These are phyloP conservation scores for Pestalotiopsis sp. DNA, from an alignment of 2,329 filamentous ascomycete species.

Conservation along the genomic window DNA sequence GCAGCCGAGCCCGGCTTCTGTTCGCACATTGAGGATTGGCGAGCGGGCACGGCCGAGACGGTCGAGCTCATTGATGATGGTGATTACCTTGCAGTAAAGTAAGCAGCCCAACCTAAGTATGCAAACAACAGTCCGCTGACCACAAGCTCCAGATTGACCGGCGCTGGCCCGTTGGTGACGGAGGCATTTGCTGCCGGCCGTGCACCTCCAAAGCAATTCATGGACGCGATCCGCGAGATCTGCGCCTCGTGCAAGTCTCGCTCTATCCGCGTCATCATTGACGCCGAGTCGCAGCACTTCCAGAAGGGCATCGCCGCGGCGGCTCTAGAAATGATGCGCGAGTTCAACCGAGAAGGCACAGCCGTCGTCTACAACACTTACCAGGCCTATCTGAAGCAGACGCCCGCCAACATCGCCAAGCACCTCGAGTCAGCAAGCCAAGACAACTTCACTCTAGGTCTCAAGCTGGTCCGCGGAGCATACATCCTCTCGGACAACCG, in stretches of 20 bases:
- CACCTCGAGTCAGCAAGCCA: slow-evolving; percentile 48
- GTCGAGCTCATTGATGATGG: slow-evolving; percentile 33
- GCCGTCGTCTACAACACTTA: slow-evolving; percentile 53
- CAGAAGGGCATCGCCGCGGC: slow-evolving; percentile 39
- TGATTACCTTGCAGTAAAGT: slow-evolving; percentile 42
- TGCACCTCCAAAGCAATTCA: slow-evolving; percentile 41
- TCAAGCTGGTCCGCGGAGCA: slow-evolving; percentile 60
- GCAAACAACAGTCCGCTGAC: not conserved
- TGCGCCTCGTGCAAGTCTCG: slow-evolving; percentile 39
- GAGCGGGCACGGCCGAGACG: slow-evolving; percentile 33
- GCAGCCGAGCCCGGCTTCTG: slow-evolving; percentile 19
- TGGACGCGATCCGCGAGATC: slow-evolving; percentile 43
- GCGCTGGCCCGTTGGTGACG: not conserved
- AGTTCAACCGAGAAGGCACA: slow-evolving; percentile 39
- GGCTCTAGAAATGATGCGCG: slow-evolving; percentile 37
- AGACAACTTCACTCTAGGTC: slow-evolving; percentile 52
- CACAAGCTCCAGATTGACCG: not conserved
- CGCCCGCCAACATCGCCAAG: slow-evolving; percentile 40
- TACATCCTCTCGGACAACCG: slow-evolving; percentile 55
- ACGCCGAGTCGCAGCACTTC: slow-evolving; percentile 48
- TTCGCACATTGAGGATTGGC: slow-evolving; percentile 40
- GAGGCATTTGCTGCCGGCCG: slow-evolving; percentile 24
- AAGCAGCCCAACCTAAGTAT: slow-evolving; percentile 13
- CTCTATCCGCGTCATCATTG: slow-evolving; percentile 44
- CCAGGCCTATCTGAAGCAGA: slow-evolving; percentile 57